phyloP scores from a whole-genome alignment of 2,329 filamentous ascomycete genomes.

The Canariomyces notabilis region DNA sequence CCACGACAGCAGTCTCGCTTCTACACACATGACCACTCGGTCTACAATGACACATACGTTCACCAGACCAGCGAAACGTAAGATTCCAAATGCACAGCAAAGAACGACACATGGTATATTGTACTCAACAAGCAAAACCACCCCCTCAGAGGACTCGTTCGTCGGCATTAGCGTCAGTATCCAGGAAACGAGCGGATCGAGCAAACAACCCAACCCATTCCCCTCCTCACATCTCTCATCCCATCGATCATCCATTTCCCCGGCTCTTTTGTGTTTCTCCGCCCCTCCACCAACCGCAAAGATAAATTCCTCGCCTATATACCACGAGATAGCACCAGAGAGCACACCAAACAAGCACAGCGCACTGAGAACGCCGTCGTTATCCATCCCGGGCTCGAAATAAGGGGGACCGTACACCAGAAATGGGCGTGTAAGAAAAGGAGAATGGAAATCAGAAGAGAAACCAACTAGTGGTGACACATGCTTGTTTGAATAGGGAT shows the following conservation, averaged over 20 bases:
- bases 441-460: not conserved
- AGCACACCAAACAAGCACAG: not conserved
- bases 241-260: not conserved
- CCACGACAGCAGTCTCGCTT: too few relatives aligned
- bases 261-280: not conserved
- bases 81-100: not conserved
- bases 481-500: not conserved
- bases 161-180: not conserved
- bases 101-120: conserved; percentile 15
- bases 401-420: not conserved
- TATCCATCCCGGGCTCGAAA: not conserved
- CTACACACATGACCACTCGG: not conserved
- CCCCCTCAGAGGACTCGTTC: not conserved
- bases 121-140: not conserved
- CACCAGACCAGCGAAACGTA: not conserved
- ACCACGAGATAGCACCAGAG: not conserved
- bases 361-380: not conserved
- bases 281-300: not conserved
- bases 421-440: not conserved
- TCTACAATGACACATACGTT: not conserved
- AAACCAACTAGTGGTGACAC: not conserved
- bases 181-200: not conserved
- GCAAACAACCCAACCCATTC: not conserved
- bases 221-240: not conserved
- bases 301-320: not conserved